Base-by-base conservation (phyloP, 2,329 filamentous ascomycete species). In the Colletotrichum plurivorum region DNA sequence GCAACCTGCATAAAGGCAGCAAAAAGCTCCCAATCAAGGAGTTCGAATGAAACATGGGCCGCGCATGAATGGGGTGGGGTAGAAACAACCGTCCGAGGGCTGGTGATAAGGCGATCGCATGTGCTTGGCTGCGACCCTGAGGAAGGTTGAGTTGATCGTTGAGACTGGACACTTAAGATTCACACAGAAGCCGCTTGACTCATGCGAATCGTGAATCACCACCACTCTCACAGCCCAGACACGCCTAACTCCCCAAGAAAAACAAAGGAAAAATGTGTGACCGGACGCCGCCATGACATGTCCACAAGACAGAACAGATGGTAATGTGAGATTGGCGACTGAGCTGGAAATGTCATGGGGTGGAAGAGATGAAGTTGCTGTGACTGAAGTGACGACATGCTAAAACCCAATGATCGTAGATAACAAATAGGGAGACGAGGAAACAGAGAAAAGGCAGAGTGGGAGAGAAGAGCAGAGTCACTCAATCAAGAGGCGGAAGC, bases 11-110 rank as follows among this genome's bases (percentile, higher is more conserved):
- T 69, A 67, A 63, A 48, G 18, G 48, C 31, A 56, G 46, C 52
- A 20, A 45, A 70, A 62, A 68, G 22, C 73, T 77, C 73, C 77
- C 78, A 80, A 79, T 79, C 73, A 78, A 46, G 73, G 69, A n/a
- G 31, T 48, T 39, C 22, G 46, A 58, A 55, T 67, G 64, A 70
- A 67, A 62, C 63, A 70, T 70, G 57, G 63, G 54, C 63, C 31
- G 46, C 64, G 64, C 67, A 70, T 70, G 67, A 70, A 68, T 57
- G 15, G 39, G 52, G 67, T 70, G 67, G 67, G 67, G 67, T 68
- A 68, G 39, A 54, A 58, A 63, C 57, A 16, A 68, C 18, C 20
- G 25, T 63, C 46, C 27, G 52, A 49, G 67, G 18, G 57, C 53
- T 63, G 48, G 64, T 49, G 63, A 70, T 63, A 68, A 68, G 63